Base-by-base conservation (phyloP, 2,329 filamentous ascomycete species). In the Coccinonectria pachysandricola region DNA sequence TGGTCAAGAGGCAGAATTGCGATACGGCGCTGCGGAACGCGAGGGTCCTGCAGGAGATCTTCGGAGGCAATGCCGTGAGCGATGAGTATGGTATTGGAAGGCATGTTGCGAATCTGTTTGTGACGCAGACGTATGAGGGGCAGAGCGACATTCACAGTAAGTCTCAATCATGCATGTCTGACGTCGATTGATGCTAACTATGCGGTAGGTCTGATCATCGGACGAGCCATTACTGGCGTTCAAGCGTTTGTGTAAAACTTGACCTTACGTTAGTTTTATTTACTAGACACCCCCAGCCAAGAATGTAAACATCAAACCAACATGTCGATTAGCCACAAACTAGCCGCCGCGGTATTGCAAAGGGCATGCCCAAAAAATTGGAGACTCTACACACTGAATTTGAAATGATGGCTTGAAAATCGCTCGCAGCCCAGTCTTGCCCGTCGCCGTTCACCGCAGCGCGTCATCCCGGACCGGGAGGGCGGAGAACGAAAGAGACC, bases 1-100 rank as follows among this genome's bases (percentile, higher is more conserved):
- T 98, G 83, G 77, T 96, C 52, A 98, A 98, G 71, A 70, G 91
- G 42, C 87, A 96, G 62, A 98, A 98, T 58, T 98, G 91, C 56
- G 91, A 98, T 57, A 67, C 79, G 27, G 91, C 91, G 10, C 62
- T 98, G 45, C 62, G 71, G 15, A 86, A 88, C 40, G 76, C 86
- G 12, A 70, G 91, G 40, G 63, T 68, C 50, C 63, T 98, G 35
- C 91, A 98, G 57, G 91, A 98, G 62, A 73, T 98, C 12, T 95
- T 98, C 60, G 91, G 91, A 31, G 91, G 91, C 15, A 98, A 98
- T 50, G 91, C 91, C n/a, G 85, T 91, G 25, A 94, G 86, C 49
- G 91, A 98, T 46, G 91, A 98, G 60, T 98, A 96, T 50, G 76
- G 77, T 36, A 95, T 98, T 48, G 91, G 85, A 10, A 75, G 91